Base-by-base conservation (phyloP, 2,329 filamentous ascomycete genomes). In the Ophiostoma ips region DNA sequence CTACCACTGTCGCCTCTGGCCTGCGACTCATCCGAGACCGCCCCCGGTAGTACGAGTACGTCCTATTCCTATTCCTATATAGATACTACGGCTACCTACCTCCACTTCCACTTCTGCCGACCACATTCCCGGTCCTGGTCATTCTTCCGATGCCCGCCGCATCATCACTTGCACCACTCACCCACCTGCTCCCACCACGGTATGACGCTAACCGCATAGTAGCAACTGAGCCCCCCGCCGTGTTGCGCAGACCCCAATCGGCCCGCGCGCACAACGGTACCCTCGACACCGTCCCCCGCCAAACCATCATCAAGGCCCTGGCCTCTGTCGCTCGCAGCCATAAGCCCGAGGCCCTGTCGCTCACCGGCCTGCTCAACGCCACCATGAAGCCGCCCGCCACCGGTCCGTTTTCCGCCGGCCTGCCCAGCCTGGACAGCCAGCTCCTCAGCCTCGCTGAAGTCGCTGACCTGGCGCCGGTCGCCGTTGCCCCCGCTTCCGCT, bases 261-360 rank as follows among this genome's bases (percentile, higher is more conserved):
- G 51, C 55, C 16, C 53, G 50, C 44, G 38, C 52, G 11, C 47
- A 50, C 18, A 46, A 49, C 36, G 69, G 71, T 31, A 83, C 81
- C 11, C 72, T 77, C 61, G 83, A 86, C 59, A 72, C 73, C 45
- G 71, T 89, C 56, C 84, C 86, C 12, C 79, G 80, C 55, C 86
- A 90, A 66, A 90, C 86, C 50, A 80, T 88, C 60, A 79, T 89
- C 70, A 89, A 92, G 68, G 85, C 84, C 6, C 68, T 90, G 57
- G 83, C 83, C 50, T 88, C 84, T 13, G 71, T 77, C 40, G 69
- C 73, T 51, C 74, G 74, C 60, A 75, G 71, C 58, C 73, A 75
- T 58, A 77, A 78, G 60, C 75, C 81, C 49, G 74, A 82, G 61
- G 71, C 79, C 46, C 73, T 83, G 19, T 78, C 79, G 28, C 66